These are phyloP conservation scores for Gracilaria caudata DNA, from an alignment of 23 red algal species.

Conservation along the genomic window DNA sequence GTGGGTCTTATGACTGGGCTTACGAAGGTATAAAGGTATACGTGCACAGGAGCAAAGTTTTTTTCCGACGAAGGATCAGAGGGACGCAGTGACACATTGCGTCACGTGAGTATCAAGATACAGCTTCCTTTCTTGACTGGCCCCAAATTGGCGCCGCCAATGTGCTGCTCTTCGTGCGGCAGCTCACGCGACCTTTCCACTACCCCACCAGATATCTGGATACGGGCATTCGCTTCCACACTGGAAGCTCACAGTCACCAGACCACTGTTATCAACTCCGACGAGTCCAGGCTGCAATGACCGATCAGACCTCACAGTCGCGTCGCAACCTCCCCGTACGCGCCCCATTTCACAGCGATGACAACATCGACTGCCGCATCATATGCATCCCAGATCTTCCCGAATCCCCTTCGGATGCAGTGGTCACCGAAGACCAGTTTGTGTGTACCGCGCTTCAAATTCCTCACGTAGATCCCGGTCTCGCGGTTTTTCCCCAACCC, in stretches of 20 bases:
- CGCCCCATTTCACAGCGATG: constrained; percentile 22
- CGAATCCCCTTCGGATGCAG: background rate
- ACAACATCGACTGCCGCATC: constrained; percentile 63
- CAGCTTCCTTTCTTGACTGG: background rate
- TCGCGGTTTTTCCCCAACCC: background rate
- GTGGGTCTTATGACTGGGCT: no score
- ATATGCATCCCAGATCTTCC: constrained; percentile 57
- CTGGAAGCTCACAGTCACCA: background rate
- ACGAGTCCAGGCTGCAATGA: background rate
- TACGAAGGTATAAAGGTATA: background rate
- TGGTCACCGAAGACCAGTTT: constrained; percentile 23
- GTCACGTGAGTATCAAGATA: background rate
- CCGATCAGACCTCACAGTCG: background rate
- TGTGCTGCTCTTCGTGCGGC: background rate
- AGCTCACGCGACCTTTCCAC: background rate
- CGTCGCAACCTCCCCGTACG: background rate
- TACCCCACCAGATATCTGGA: no score
- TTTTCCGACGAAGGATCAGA: no score
- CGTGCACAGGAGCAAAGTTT: background rate
- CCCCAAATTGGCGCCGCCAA: no score
- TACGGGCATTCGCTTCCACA: background rate
- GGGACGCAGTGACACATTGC: no score
- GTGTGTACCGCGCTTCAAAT: constrained; percentile 28
- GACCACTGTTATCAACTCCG: background rate
- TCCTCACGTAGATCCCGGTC: background rate